Conservation (phyloP, 352 stramenopile genomes). For the Phytophthora aleatoria region DNA sequence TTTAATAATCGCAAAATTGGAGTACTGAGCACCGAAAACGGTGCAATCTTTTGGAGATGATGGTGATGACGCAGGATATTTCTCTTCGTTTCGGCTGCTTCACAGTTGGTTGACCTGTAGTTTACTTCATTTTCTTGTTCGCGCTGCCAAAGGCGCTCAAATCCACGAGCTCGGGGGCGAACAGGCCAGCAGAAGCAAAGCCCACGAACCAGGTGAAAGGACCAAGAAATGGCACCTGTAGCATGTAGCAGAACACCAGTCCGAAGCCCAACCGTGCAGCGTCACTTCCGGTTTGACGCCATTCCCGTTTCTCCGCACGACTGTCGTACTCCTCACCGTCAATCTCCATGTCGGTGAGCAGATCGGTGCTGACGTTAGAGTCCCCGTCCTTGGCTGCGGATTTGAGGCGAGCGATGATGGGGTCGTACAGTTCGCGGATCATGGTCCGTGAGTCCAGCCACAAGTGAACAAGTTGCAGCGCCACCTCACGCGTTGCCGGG, state of each 20-base stretch:
- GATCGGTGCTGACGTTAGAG: slow-evolving; percentile 36
- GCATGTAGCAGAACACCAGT: slow-evolving; percentile 61
- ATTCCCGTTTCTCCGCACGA: slow-evolving; percentile 39
- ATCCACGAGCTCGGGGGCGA: slow-evolving; percentile 69
- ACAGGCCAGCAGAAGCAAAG: slow-evolving; percentile 64
- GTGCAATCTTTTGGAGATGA: no score
- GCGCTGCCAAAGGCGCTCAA: slow-evolving; percentile 80
- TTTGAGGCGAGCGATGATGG: slow-evolving; percentile 70
- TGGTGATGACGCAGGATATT: no score
- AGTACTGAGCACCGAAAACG: no score
- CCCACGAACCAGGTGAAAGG: slow-evolving; percentile 75
- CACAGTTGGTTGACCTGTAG: no score
- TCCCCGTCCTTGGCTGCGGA: slow-evolving; percentile 39
- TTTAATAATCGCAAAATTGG: no score
- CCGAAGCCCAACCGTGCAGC: slow-evolving; percentile 70
- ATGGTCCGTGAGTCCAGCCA: slow-evolving; percentile 72
- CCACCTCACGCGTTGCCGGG: slow-evolving; percentile 40
- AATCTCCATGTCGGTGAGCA: slow-evolving; percentile 41
- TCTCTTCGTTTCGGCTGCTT: no score
- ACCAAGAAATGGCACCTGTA: slow-evolving; percentile 64
- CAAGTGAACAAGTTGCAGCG: slow-evolving; percentile 56
- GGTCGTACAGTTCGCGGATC: slow-evolving; percentile 73
- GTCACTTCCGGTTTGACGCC: slow-evolving; percentile 66
- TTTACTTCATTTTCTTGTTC: slow-evolving; percentile 24
- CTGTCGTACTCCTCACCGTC: slow-evolving; percentile 33